Conservation (phyloP, 306 rosid species). For the Chamaecrista fasciculata region DNA sequence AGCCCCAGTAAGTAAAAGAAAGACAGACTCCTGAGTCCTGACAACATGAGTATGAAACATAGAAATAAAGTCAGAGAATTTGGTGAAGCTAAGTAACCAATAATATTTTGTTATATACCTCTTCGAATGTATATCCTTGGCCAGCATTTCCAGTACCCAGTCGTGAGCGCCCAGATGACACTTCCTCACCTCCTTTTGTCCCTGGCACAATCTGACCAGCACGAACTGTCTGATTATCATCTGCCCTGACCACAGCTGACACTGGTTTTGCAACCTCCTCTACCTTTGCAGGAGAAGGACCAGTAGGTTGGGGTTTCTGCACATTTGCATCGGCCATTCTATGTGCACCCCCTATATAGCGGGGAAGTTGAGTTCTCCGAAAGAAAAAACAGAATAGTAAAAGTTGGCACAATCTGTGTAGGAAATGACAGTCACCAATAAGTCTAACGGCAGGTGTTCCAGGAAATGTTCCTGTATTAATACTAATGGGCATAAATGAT, state of each 20-base stretch:
- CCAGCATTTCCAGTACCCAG: conserved; percentile 96
- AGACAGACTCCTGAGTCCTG: neutral
- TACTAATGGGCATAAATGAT: conserved; percentile 92
- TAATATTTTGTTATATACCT: conserved; percentile 47
- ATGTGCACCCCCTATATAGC: conserved; percentile 60
- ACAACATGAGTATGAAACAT: conserved; percentile 15
- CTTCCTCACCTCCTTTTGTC: conserved; percentile 80
- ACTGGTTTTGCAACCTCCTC: conserved; percentile 75
- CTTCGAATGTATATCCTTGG: conserved; percentile 97
- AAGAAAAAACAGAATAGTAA: conserved; percentile 97
- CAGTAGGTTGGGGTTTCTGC: conserved; percentile 70
- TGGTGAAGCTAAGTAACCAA: neutral
- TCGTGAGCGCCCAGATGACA: conserved; percentile 69
- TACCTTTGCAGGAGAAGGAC: conserved; percentile 66
- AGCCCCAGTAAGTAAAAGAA: conserved; percentile 14
- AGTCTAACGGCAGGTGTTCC: conserved; percentile 99
- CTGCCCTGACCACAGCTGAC: conserved; percentile 58
- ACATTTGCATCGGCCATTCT: conserved; percentile 67
- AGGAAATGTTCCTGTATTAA: conserved; percentile 98
- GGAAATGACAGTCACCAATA: conserved; percentile 97
- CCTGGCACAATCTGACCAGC: conserved; percentile 61
- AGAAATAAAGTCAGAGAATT: conserved; percentile 23
- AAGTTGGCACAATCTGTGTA: conserved; percentile 93
- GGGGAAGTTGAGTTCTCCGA: conserved; percentile 82
- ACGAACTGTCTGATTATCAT: conserved; percentile 70